Conservation (phyloP, 306 rosid species). For the Vigna reflexopilosa region DNA sequence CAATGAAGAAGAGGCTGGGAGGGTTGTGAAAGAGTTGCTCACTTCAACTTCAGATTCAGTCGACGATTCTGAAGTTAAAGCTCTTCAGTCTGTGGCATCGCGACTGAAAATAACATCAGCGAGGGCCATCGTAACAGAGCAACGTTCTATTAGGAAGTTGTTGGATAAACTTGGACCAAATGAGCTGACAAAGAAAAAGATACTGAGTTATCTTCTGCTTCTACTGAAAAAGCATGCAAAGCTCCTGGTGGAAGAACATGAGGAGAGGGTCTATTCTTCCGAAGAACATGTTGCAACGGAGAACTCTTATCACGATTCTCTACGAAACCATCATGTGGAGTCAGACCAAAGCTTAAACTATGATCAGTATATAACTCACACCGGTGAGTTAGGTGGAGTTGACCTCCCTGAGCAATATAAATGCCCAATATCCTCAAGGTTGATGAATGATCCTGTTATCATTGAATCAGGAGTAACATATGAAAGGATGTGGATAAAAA, state of each 20-base stretch:
- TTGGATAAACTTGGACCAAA: constrained; percentile 57
- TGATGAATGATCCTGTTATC: constrained; percentile 94
- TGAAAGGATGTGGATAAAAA: constrained; percentile 86
- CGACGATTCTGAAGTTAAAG: constrained; percentile 60
- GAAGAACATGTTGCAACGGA: constrained; percentile 46
- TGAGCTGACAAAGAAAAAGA: constrained; percentile 58
- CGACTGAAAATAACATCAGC: constrained; percentile 68
- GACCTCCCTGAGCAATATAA: constrained; percentile 67
- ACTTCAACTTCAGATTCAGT: constrained; percentile 54
- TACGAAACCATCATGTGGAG: constrained; percentile 43
- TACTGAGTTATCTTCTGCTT: constrained; percentile 64
- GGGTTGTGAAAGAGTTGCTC: constrained; percentile 62
- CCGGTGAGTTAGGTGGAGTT: constrained; percentile 46
- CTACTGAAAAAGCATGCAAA: constrained; percentile 68
- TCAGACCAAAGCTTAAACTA: constrained; percentile 31
- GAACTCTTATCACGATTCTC: constrained; percentile 47
- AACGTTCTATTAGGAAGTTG: constrained; percentile 69
- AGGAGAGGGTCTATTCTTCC: constrained; percentile 40
- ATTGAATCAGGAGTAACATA: constrained; percentile 83
- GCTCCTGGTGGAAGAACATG: constrained; percentile 52
- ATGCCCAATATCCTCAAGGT: constrained; percentile 77
- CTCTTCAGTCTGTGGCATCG: constrained; percentile 75
- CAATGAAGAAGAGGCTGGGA: constrained; percentile 82
- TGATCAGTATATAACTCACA: constrained; percentile 41
- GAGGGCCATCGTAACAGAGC: constrained; percentile 67